These are phyloP conservation scores for Sarocladiaceae sp. DNA, from an alignment of 2,329 filamentous ascomycete species.

Conservation along the genomic window DNA sequence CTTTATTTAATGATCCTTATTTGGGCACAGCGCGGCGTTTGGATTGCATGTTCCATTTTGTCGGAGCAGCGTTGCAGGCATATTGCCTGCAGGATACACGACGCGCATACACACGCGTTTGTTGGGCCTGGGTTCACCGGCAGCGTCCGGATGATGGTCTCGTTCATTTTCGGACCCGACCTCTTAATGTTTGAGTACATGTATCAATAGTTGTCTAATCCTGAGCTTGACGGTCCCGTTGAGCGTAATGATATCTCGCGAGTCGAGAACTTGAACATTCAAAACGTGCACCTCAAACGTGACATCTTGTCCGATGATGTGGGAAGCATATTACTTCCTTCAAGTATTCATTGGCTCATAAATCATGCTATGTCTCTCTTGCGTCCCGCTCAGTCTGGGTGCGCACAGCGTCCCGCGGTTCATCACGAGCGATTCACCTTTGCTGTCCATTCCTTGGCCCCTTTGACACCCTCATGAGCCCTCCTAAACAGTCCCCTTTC, in stretches of 20 bases:
- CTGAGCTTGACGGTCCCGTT: background rate
- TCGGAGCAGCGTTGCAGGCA: background rate
- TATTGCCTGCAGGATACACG: background rate
- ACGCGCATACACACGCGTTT: no score
- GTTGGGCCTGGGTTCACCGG: background rate
- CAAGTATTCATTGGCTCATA: background rate
- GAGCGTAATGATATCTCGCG: background rate
- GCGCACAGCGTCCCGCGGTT: no score
- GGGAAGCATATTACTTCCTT: background rate
- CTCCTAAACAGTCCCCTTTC: conserved; percentile 72
- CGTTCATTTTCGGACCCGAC: background rate
- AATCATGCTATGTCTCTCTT: no score
- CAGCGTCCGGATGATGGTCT: conserved; percentile 1
- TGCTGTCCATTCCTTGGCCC: conserved; percentile 64
- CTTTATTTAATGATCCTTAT: background rate
- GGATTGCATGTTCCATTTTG: background rate
- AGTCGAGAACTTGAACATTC: background rate
- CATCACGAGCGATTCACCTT: conserved; percentile 37
- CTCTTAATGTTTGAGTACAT: conserved; percentile 4
- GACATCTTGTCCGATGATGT: background rate
- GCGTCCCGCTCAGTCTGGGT: no score
- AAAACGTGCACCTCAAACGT: no score
- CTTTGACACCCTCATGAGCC: conserved; percentile 67
- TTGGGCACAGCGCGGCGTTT: conserved; percentile 1
- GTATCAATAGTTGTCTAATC: background rate